Base-by-base conservation (phyloP, 192 early-diverging fungal genomes). In the Coemansia sp. region DNA sequence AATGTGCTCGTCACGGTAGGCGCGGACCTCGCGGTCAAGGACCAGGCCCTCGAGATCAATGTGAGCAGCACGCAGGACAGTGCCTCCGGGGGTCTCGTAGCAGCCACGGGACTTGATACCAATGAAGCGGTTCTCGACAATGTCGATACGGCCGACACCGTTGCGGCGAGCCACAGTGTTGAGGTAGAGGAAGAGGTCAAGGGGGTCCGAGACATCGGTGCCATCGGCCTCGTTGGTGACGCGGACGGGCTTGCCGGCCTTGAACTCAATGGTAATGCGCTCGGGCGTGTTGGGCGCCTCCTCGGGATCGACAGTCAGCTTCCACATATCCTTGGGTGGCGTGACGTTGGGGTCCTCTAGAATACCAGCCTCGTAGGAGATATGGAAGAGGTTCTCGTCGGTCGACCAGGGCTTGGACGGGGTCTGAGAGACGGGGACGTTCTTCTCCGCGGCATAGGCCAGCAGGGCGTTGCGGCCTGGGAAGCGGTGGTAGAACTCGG, bases 321-420 rank as follows among this genome's bases (percentile, higher is more conserved):
- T 97, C 98, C 96, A 98, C 98, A 98, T 99, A 72, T 98, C 95
- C 76, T 88, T 90, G 75, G 96, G 95, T 51, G 97, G 97, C n/a
- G 95, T 95, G 51, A 88, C 86, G 83, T 93, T 87, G 61, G 97
- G 97, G 72, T 99, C 94, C 82, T 99, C 96, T 31, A 99, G 91
- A 64, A 98, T 95, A 69, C 96, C 97, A 69, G 96, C 95, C 85
- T 99, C 97, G 76, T 94, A 97, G 13, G 95, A 97, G 84, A 97
- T 99, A 85, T 99, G 95, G 90, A 94, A 97, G 65, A 99, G 84
- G 88, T 97, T 99, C 86, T 99, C 97, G 82, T 99, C 97, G 11
- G 96, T 99, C 19, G 95, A 97, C 96, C 97, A 99, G 36, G 96
- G 96, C 88, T 97, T 96, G 84, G 91, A 89, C 27, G 89, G 87